These are phyloP conservation scores for Fusarium musae DNA, from an alignment of 2,329 filamentous ascomycete genomes.

Conservation along the genomic window DNA sequence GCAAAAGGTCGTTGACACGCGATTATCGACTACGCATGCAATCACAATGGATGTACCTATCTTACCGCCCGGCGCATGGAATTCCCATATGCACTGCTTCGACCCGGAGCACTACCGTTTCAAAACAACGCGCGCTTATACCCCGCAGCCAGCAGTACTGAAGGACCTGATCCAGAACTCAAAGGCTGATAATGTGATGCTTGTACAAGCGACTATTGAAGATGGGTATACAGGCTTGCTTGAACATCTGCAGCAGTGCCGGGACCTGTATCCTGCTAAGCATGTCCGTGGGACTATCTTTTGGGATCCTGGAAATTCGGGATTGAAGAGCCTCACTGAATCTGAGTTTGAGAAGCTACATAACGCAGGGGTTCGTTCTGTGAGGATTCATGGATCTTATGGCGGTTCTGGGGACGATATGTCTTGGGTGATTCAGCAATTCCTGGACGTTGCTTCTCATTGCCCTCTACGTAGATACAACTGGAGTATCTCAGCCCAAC, in stretches of 20 bases:
- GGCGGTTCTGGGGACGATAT: background rate
- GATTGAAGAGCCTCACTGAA: background rate
- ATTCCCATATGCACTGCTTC: constrained; percentile 7
- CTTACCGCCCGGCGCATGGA: background rate
- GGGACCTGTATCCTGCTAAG: background rate
- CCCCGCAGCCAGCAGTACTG: background rate
- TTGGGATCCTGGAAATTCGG: background rate
- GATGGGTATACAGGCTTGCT: background rate
- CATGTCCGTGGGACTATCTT: background rate
- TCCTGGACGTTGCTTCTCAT: background rate
- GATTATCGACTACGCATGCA: background rate
- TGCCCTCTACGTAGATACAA: background rate
- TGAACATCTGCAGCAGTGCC: background rate
- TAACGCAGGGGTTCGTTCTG: background rate
- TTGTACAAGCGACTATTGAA: constrained; percentile 11
- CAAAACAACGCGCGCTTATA: constrained; percentile 1
- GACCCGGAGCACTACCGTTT: background rate
- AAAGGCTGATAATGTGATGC: background rate
- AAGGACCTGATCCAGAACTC: background rate
- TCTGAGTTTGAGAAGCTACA: background rate
- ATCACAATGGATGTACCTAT: background rate
- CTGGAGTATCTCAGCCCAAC: constrained; percentile 1
- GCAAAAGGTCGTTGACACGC: too few species aligned
- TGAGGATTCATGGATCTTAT: constrained; percentile 3
- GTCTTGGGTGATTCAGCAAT: background rate